These are phyloP conservation scores for Fistulifera solaris DNA, from an alignment of 108 stramenopile species.

Conservation along the genomic window DNA sequence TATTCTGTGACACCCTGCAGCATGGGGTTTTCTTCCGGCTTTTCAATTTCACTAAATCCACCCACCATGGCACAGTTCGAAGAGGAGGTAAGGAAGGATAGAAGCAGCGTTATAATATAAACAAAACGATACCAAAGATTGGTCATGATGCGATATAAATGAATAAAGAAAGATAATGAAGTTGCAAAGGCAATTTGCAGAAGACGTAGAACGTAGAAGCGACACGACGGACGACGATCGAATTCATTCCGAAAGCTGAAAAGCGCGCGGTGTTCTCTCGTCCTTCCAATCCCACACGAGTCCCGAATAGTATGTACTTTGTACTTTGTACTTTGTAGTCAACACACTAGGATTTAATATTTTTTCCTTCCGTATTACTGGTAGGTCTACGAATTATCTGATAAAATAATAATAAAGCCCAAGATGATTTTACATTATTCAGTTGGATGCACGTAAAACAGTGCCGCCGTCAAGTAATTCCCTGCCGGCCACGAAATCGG, in stretches of 20 bases:
- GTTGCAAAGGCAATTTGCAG: not conserved
- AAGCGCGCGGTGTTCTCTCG: no score
- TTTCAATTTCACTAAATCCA: no score
- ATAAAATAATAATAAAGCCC: no score
- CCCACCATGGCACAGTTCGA: not conserved
- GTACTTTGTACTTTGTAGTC: no score
- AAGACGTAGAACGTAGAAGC: no score
- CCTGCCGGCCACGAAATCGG: constrained; percentile 70
- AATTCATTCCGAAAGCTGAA: not conserved
- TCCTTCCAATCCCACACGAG: constrained; percentile 1
- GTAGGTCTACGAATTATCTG: no score
- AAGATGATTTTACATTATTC: no score
- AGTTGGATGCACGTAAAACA: constrained; percentile 50
- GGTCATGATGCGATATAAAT: not conserved
- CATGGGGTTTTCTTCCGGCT: no score
- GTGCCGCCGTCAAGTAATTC: constrained; percentile 69
- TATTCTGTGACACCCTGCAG: no score
- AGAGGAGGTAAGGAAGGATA: not conserved
- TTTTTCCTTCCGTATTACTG: no score
- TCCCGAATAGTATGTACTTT: no score
- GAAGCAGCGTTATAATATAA: not conserved
- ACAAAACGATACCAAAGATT: not conserved
- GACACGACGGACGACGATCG: not conserved
- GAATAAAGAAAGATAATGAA: not conserved
- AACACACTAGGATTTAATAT: no score